Percentiles rank a stretch among this genome's conserved stretches.
phyloP scores from a whole-genome alignment of 2,329 filamentous ascomycete genomes.

The Simplicillium aogashimaense region DNA sequence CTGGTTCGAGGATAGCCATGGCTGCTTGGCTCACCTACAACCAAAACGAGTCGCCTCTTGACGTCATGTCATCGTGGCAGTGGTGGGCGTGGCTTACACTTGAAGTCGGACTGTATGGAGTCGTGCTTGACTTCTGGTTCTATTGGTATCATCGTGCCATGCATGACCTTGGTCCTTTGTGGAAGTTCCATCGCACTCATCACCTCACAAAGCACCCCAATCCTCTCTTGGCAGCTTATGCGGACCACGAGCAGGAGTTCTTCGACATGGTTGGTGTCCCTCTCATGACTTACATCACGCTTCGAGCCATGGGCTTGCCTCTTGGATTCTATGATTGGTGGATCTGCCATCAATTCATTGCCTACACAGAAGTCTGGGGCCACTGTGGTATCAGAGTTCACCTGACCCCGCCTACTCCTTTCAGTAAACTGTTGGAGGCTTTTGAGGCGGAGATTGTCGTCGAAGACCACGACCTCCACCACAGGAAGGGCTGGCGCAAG shows the following conservation, averaged over 20 bases:
- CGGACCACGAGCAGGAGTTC: slow-evolving; percentile 29
- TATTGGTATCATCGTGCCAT: slow-evolving; percentile 30
- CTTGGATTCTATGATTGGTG: slow-evolving; percentile 35
- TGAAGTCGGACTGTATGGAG: slow-evolving; percentile 26
- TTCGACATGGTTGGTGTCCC: slow-evolving; percentile 28
- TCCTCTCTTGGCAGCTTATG: slow-evolving; percentile 26
- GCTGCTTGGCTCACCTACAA: slow-evolving; percentile 14
- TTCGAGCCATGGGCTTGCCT: slow-evolving; percentile 21
- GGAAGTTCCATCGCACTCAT: slow-evolving; percentile 31
- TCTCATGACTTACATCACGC: slow-evolving; percentile 21
- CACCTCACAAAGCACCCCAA: slow-evolving; percentile 33
- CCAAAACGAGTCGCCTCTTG: slow-evolving; percentile 2
- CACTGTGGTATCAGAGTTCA: slow-evolving; percentile 26
- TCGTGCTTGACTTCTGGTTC: slow-evolving; percentile 12
- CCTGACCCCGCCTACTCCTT: slow-evolving; percentile 17
- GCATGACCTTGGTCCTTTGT: slow-evolving; percentile 26
- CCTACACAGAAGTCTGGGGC: slow-evolving; percentile 24
- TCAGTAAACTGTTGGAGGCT: slow-evolving; percentile 19
- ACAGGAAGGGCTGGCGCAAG: slow-evolving; percentile 22
- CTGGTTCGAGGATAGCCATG: slow-evolving; percentile 20
- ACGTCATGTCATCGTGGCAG: slow-evolving; percentile 11
- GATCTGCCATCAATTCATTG: slow-evolving; percentile 30
- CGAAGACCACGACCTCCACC: slow-evolving; percentile 29
- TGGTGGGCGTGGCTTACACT: slow-evolving; percentile 19
- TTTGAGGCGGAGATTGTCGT: slow-evolving; percentile 24